These are phyloP conservation scores for Saturnispora quitensis DNA, from an alignment of 805 yeast genomes.

Conservation along the genomic window DNA sequence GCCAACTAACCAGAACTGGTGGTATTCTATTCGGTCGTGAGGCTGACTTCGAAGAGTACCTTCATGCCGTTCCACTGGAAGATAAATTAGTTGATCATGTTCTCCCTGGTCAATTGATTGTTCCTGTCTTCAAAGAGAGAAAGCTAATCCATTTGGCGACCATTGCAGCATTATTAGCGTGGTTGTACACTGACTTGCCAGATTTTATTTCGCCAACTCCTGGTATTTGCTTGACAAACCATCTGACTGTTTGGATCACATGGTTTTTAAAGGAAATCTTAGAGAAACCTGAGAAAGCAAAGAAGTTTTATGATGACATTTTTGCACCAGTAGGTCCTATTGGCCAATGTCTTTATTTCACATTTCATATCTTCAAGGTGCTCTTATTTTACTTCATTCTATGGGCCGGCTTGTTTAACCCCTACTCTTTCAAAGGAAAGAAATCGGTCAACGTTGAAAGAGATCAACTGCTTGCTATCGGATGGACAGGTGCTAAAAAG, in stretches of 20 bases:
- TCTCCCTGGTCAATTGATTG: conserved; percentile 86
- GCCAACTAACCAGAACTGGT: conserved; percentile 77
- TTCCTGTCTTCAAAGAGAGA: conserved; percentile 60
- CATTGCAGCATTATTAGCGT: conserved; percentile 37
- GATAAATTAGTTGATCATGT: conserved; percentile 44
- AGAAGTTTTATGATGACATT: conserved; percentile 41
- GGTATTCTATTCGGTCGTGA: conserved; percentile 59
- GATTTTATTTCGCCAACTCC: conserved; percentile 88
- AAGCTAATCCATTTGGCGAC: conserved; percentile 33
- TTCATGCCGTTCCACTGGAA: conserved; percentile 39
- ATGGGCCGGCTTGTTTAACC: conserved; percentile 71
- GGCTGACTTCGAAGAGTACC: conserved; percentile 40
- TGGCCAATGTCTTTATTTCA: conserved; percentile 62
- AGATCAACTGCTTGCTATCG: conserved; percentile 55
- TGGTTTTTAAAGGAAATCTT: conserved; percentile 25
- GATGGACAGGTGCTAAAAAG: conserved; percentile 93
- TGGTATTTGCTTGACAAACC: conserved; percentile 70
- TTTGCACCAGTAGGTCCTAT: conserved; percentile 29
- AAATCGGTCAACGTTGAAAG: conserved; percentile 29
- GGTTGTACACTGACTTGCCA: conserved; percentile 94
- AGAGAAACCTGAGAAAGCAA: conserved; percentile 36
- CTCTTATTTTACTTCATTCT: conserved; percentile 46
- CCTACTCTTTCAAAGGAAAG: conserved; percentile 41
- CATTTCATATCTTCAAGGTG: conserved; percentile 60
- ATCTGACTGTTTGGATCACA: conserved; percentile 30